Conservation (phyloP, 1,139 yeast genomes). For the Suhomyces chickasaworum region DNA sequence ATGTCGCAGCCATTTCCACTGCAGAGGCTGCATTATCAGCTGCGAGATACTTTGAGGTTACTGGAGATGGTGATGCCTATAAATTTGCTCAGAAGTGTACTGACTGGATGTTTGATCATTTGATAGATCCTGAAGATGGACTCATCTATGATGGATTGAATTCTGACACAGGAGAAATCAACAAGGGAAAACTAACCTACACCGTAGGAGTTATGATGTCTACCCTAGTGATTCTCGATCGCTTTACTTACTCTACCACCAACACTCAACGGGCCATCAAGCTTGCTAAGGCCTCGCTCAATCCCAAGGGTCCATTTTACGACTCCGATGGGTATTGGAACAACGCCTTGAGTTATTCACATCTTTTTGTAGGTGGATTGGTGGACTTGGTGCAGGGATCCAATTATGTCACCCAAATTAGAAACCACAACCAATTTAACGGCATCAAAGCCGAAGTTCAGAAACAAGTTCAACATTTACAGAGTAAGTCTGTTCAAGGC, state of each 20-base stretch:
- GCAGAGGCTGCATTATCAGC: conserved; percentile 20
- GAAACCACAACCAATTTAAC: conserved; percentile 9
- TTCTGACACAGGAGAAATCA: conserved; percentile 9
- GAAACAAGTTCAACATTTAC: conserved; percentile 26
- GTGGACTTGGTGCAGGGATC: conserved; percentile 14
- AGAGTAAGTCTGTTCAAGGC: conserved; percentile 20
- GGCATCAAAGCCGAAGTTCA: conserved; percentile 21
- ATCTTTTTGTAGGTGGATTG: conserved; percentile 18
- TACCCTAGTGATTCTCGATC: conserved; percentile 15
- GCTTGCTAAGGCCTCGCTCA: conserved; percentile 16
- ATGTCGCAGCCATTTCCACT: conserved; percentile 20
- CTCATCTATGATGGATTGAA: conserved; percentile 18
- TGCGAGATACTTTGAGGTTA: conserved; percentile 13
- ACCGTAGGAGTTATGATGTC: conserved; percentile 19
- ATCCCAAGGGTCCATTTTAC: conserved; percentile 17
- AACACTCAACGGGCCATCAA: conserved; percentile 15
- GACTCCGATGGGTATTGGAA: conserved; percentile 18
- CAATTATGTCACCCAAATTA: conserved; percentile 7
- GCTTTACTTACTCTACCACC: conserved; percentile 9
- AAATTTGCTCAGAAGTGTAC: conserved; percentile 15
- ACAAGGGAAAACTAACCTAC: conserved; percentile 20
- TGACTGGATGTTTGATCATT: conserved; percentile 15
- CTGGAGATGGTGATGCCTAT: conserved; percentile 11
- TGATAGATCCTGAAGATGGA: conserved; percentile 16
- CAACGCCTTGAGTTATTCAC: conserved; percentile 17